Base-by-base conservation (phyloP, 2,329 filamentous ascomycete species). In the Xylaria digitata region DNA sequence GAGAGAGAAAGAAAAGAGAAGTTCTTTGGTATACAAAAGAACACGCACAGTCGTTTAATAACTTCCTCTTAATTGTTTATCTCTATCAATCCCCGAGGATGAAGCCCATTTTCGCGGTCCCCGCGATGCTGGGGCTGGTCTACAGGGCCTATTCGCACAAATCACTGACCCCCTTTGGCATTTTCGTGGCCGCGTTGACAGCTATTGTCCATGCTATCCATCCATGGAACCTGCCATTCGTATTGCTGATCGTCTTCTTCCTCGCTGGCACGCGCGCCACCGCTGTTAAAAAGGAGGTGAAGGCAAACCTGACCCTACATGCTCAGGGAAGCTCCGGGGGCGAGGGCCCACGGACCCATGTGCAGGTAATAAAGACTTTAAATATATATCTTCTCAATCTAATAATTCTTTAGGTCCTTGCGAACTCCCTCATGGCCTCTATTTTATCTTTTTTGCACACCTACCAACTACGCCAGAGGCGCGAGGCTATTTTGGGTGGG, bases 161-260 rank as follows among this genome's bases (percentile, higher is more conserved):
- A 63, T 94, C 91, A 26, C 86, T 99, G 45, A 98, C 95, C 0
- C 87, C 90, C 0, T 81, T 85, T 6, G 95, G 94, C 67, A 87
- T 97, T 72, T 72, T 90, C 43, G 86, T 87, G 13, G 95, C 95
- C 3, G 83, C 85, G 5, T 74, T 91, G 49, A 97, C 94, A 3
- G 94, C 93, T 3, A 78, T 86, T 52, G 87, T 91, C 11, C 96
- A 99, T 78, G 93, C 94, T 17, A 81, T 94, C n/a, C 94, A 98
- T 79, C 95, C 95, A 3, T 97, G 93, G 90, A 92, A 92, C 67
- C 83, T 94, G n/a, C 94, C 93, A n/a, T 96, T 97, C 80, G 87
- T 87, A 32, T 85, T 97, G 11, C 85, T 98, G 1, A 86, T 87
- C 56, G 87, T 94, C 42, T 98, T 98, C 82, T 98, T 97, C 80